Base-by-base conservation (phyloP, 306 rosid genomes). In the Corylus heterophylla region DNA sequence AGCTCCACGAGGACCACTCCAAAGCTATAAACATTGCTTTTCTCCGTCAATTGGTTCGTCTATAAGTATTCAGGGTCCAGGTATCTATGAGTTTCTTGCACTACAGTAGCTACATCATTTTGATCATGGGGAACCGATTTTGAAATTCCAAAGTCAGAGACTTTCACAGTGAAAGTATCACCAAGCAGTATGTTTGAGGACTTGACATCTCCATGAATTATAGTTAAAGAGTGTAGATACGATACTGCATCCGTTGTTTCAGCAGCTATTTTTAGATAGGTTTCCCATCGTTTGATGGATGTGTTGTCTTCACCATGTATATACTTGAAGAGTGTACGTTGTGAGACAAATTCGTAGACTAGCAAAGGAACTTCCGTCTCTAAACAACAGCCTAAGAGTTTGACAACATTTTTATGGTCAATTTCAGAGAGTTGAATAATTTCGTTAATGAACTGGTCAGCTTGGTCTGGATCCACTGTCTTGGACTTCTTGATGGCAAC, bases 21-120 rank as follows among this genome's bases (percentile, higher is more conserved):
- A 31, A 84, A 84, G 75, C 84, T 87, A 62, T 78, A 87, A 9
- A 87, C 82, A 63, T 79, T 83, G 12, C 89, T 86, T 25, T 86
- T 83, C 49, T 45, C 12, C 1, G 49, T 45, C 49, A 45, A 45
- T 9, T 45, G 49, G 12, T 9, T 45, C 7, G 76, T 76, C 0
- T 54, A 82, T 61, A 76, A 55, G 77, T 84, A 80, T 69, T 80
- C 79, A 37, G 77, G 87, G 42, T 84, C 80, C 22, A 84, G 73
- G 11, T 84, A 67, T 7, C 82, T 82, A 0, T 80, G 54, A 16
- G 86, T 85, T n/a, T 84, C 84, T 44, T 82, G 83, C 20, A 85
- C 82, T 81, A 79, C 8, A 12, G 86, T 78, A 2, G 79, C 75
- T 14, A 85, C 44, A 39, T 79, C 86, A 49, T 85, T 85, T 31